These are phyloP conservation scores for Spergularia bocconei DNA, from an alignment of 148 eudicot species.

Conservation along the genomic window DNA sequence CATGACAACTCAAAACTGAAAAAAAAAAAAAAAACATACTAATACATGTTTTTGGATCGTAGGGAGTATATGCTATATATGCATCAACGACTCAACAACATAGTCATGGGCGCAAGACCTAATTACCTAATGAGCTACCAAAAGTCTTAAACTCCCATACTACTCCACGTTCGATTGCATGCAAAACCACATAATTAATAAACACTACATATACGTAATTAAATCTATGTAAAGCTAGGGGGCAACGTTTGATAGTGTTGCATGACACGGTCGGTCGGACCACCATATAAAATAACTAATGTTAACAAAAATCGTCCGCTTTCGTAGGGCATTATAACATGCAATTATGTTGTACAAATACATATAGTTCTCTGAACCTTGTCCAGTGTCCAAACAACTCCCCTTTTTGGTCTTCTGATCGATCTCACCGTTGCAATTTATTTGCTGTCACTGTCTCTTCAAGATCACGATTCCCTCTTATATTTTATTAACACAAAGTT, in stretches of 20 bases:
- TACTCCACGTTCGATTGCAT: conserved; percentile 7
- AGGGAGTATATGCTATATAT: too few relatives aligned
- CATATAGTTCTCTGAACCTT: conserved; percentile 30
- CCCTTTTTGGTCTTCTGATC: background rate
- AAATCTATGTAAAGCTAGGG: background rate
- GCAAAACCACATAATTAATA: background rate
- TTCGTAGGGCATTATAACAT: background rate
- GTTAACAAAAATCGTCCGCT: background rate
- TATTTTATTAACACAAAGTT: background rate
- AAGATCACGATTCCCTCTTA: background rate
- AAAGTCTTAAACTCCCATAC: background rate
- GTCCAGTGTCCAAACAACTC: conserved; percentile 20
- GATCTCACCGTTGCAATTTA: conserved; percentile 6
- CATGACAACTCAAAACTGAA: too few relatives aligned
- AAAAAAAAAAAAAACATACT: too few relatives aligned
- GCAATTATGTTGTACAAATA: background rate
- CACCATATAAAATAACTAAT: conserved; percentile 3
- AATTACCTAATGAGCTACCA: background rate
- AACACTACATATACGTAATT: background rate
- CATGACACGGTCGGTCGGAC: conserved; percentile 25
- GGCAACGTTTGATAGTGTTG: conserved; percentile 5
- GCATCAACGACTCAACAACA: too few relatives aligned
- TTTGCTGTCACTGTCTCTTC: background rate
- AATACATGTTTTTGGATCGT: too few relatives aligned
- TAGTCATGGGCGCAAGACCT: too few relatives aligned